Evolutionary conservation across 768 basidiomycete genomes (phyloP).

Genomic region (Psilocybe cyanescens): DNA sequence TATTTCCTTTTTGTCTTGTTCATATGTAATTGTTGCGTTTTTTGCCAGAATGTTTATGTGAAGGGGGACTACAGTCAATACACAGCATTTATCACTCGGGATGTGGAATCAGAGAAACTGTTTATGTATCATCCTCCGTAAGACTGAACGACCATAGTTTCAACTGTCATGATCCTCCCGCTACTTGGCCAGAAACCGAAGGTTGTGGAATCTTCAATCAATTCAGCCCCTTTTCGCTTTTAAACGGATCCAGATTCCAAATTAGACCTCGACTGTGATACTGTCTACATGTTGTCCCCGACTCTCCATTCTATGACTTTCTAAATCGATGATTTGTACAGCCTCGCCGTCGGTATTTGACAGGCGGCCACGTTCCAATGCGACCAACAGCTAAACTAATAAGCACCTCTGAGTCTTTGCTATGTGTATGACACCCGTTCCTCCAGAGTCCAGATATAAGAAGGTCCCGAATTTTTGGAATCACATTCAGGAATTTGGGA

Average conservation of each 20-base stretch:
- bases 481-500: too few species aligned
- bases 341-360: background rate
- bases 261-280: background rate
- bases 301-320: background rate
- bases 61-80: background rate
- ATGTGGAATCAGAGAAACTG: too few species aligned
- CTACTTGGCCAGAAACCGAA: too few species aligned
- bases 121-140: too few species aligned
- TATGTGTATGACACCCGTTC: background rate
- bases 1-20: conserved; percentile 20
- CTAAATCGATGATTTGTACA: background rate
- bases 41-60: conserved; percentile 1
- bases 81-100: background rate
- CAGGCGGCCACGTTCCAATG: background rate
- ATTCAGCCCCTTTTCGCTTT: background rate
- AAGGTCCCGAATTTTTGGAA: background rate
- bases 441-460: background rate
- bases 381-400: background rate
- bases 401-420: background rate
- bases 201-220: background rate
- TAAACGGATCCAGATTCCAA: background rate
- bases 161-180: too few species aligned
- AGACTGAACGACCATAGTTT: too few species aligned
- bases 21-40: conserved; percentile 22
- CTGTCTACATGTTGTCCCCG: background rate